Base-by-base conservation (phyloP, 2,329 filamentous ascomycete species). In the Calonectria honghensis region DNA sequence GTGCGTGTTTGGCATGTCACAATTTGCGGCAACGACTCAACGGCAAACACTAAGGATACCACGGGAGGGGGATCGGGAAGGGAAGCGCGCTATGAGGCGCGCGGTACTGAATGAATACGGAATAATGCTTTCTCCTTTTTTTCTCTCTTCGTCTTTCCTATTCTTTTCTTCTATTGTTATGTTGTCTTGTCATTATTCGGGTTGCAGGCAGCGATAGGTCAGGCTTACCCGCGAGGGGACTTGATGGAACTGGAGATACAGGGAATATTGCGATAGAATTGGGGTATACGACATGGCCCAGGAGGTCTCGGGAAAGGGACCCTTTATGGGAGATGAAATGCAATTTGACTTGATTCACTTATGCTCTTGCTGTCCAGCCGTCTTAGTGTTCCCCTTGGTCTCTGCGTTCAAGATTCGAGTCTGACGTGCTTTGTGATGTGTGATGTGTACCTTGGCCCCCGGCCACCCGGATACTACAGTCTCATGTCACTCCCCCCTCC, bases 21-120 rank as follows among this genome's bases (percentile, higher is more conserved):
- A 29, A 39, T 73, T 73, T 66, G 70, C 70, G 73, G 70, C 50
- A 69, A 75, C 70, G 73, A 75, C 65, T 75, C 70, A 54, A 75
- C 65, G 70, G 69, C 64, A 72, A 70, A 61, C 64, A 59, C 57
- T 57, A 75, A 59, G 65, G 57, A 73, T 73, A 72, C 70, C 73
- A 72, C 51, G 31, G 45, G 27, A 70, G n/a, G 61, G 24, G 65
- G 14, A 51, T 59, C 35, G 37, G 68, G 32, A 57, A 32, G 24
- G 73, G 59, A 35, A 68, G n/a, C 14, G 50, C 27, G 37, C 35
- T 35, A 29, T 4, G 41, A 29, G 54, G 64, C 32, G 61, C 35
- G 41, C 51, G 51, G 32, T 24, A 67, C 51, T 32, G 41, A 32
- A 63, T 29, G 57, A 67, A 70, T n/a, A 37, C 57, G 65, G 52